Evolutionary conservation across 1,139 yeast species (phyloP).

Genomic region (Lipomyces yarrowii): DNA sequence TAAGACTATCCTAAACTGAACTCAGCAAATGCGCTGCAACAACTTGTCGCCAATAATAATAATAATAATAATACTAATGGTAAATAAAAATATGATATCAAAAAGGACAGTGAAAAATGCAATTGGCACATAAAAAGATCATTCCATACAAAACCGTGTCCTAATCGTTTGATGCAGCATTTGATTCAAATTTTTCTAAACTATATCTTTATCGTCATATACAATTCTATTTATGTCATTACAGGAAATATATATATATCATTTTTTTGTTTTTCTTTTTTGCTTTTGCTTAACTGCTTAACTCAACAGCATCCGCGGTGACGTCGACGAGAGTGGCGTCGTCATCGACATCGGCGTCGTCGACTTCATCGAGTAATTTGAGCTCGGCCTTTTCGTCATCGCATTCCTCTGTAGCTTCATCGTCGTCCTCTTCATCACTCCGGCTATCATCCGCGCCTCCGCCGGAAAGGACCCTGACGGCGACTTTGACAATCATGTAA

Average conservation of each 20-base stretch:
- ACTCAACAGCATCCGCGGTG: neutral
- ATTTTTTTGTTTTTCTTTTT: neutral
- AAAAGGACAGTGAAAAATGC: neutral
- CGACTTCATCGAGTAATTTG: neutral
- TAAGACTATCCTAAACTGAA: too few relatives aligned
- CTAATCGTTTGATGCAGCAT: too few relatives aligned
- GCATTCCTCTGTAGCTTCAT: constrained; percentile 11
- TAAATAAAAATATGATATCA: too few relatives aligned
- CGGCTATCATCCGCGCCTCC: constrained; percentile 79
- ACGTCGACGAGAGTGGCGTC: neutral
- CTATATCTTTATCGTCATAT: neutral
- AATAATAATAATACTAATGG: too few relatives aligned
- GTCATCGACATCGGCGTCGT: neutral
- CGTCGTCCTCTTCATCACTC: constrained; percentile 68
- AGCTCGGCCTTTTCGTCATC: constrained; percentile 10
- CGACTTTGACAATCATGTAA: constrained; percentile 69
- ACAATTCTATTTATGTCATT: neutral
- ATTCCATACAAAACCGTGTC: too few relatives aligned
- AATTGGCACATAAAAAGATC: too few relatives aligned
- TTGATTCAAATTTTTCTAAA: neutral
- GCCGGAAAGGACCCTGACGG: constrained; percentile 69
- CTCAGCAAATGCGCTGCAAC: too few relatives aligned
- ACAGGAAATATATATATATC: too few relatives aligned
- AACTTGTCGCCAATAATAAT: too few relatives aligned
- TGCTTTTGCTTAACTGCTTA: neutral